Evolutionary conservation across 2,329 filamentous ascomycete genomes (phyloP).

Genomic region (Aureobasidium musti): DNA sequence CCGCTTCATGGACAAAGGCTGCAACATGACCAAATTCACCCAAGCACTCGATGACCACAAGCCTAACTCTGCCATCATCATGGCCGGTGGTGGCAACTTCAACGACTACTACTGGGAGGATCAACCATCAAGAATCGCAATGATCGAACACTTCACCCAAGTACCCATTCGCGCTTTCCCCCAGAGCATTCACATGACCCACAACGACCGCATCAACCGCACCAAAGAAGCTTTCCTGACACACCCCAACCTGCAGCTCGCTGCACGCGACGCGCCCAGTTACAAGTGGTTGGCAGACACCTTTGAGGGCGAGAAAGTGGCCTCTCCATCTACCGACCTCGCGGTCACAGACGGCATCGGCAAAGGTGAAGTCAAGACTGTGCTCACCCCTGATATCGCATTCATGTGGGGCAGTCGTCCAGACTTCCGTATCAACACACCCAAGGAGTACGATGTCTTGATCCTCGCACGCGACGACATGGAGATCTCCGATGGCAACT

Average conservation of each 20-base stretch:
- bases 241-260: slow-evolving; percentile 20
- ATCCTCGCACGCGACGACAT: slow-evolving; percentile 27
- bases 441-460: slow-evolving; percentile 20
- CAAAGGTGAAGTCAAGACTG: slow-evolving; percentile 22
- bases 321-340: background rate
- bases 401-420: slow-evolving; percentile 27
- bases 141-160: slow-evolving; percentile 26
- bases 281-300: slow-evolving; percentile 20
- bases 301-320: slow-evolving; percentile 20
- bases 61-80: slow-evolving; percentile 19
- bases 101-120: slow-evolving; percentile 30
- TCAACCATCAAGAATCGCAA: slow-evolving; percentile 18
- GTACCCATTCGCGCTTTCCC: slow-evolving; percentile 23
- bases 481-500: slow-evolving; percentile 16
- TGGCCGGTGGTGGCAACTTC: slow-evolving; percentile 29
- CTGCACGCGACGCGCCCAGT: slow-evolving; percentile 13
- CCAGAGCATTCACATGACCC: slow-evolving; percentile 28
- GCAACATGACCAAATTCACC: slow-evolving; percentile 25
- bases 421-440: slow-evolving; percentile 22
- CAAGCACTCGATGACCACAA: slow-evolving; percentile 22
- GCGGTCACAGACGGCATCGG: slow-evolving; percentile 5
- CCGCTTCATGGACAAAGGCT: slow-evolving; percentile 24
- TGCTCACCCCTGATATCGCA: slow-evolving; percentile 21
- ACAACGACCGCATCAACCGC: slow-evolving; percentile 20
- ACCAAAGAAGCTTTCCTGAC: slow-evolving; percentile 18